These are phyloP conservation scores for Geoglossum cookeanum DNA, from an alignment of 2,329 filamentous ascomycete genomes.

Conservation along the genomic window DNA sequence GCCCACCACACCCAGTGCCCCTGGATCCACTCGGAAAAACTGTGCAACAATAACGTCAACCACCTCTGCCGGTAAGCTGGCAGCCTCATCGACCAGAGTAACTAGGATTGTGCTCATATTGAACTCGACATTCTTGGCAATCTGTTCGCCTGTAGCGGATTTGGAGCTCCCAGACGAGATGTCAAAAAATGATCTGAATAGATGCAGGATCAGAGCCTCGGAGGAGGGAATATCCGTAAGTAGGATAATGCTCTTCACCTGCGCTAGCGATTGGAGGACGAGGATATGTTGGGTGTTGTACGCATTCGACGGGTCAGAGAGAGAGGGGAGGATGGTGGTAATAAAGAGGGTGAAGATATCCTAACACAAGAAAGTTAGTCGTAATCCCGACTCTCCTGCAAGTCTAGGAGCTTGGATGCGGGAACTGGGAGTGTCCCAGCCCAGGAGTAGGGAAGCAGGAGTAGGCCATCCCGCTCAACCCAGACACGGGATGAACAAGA, in stretches of 20 bases:
- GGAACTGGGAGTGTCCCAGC: neutral
- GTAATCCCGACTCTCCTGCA: constrained; percentile 3
- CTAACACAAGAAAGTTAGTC: constrained; percentile 24
- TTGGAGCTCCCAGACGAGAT: constrained; percentile 66
- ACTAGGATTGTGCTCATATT: constrained; percentile 75
- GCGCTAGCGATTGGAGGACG: constrained; percentile 69
- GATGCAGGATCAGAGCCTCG: constrained; percentile 56
- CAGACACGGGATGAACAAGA: neutral
- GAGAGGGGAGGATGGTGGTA: constrained; percentile 60
- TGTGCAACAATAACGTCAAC: constrained; percentile 90
- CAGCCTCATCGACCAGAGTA: constrained; percentile 71
- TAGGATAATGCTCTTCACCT: constrained; percentile 86
- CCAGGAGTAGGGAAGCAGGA: neutral
- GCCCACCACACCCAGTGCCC: constrained; percentile 22
- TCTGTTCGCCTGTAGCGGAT: constrained; percentile 54
- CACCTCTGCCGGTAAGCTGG: constrained; percentile 57
- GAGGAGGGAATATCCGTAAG: constrained; percentile 72
- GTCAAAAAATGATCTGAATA: constrained; percentile 86
- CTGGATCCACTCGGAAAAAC: constrained; percentile 73
- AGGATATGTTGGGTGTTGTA: constrained; percentile 91
- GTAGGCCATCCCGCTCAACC: neutral
- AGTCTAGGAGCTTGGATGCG: neutral
- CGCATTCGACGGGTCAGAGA: constrained; percentile 69
- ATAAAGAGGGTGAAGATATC: constrained; percentile 88
- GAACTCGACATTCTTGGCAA: constrained; percentile 85